Percentiles rank a stretch among this genome's conserved stretches.
Evolutionary conservation across 1,139 yeast genomes (phyloP).

Genomic region (Pichia sp.): DNA sequence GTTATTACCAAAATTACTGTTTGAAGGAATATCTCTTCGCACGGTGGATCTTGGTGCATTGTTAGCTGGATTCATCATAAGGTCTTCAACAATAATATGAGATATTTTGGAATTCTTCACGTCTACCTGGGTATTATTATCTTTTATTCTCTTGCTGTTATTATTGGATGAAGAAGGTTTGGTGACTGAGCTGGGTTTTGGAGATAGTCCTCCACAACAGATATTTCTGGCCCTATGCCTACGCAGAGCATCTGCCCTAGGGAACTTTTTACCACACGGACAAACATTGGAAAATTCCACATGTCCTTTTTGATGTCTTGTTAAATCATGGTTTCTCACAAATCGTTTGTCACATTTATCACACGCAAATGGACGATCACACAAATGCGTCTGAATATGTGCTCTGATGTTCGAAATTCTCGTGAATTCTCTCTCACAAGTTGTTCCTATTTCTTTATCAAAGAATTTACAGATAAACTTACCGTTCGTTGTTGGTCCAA

Average conservation of each 20-base stretch:
- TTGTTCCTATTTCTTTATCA: constrained; percentile 22
- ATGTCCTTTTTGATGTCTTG: constrained; percentile 87
- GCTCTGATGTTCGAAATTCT: constrained; percentile 92
- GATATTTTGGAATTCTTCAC: too few relatives aligned
- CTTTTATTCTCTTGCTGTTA: background rate
- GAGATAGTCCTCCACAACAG: constrained; percentile 60
- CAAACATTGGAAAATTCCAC: constrained; percentile 68
- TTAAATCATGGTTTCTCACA: constrained; percentile 87
- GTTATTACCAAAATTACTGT: too few relatives aligned
- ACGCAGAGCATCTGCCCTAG: constrained; percentile 80
- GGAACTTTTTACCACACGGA: constrained; percentile 88
- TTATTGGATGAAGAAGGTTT: constrained; percentile 1
- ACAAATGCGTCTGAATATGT: constrained; percentile 92
- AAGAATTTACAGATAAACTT: constrained; percentile 67
- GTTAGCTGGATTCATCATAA: too few relatives aligned
- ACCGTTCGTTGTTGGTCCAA: constrained; percentile 62
- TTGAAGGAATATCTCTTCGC: too few relatives aligned
- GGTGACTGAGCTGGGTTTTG: constrained; percentile 19
- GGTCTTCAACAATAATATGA: too few relatives aligned
- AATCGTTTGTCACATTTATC: constrained; percentile 53
- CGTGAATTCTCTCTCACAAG: constrained; percentile 76
- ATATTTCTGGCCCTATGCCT: constrained; percentile 75
- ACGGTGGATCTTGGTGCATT: too few relatives aligned
- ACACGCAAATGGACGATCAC: constrained; percentile 84
- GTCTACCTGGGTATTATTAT: too few relatives aligned